phyloP scores from a whole-genome alignment of 2,329 filamentous ascomycete species.

The Colletotrichum liriopes region DNA sequence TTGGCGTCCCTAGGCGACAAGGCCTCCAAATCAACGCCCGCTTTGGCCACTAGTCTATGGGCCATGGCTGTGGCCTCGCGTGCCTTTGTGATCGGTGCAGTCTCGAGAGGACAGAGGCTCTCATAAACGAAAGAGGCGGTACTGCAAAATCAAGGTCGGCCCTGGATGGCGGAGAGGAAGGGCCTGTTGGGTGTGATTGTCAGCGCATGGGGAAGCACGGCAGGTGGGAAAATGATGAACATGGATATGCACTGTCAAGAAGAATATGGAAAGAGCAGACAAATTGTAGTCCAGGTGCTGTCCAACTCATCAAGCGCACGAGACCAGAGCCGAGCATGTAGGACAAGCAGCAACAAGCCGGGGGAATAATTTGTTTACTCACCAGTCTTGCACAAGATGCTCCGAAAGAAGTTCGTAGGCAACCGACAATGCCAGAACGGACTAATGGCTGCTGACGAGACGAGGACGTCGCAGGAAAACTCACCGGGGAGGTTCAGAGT shows the following conservation, averaged over 20 bases:
- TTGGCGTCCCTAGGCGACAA: conserved; percentile 77
- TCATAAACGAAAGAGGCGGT: conserved; percentile 1
- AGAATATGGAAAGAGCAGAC: not conserved
- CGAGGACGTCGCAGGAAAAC: conserved; percentile 34
- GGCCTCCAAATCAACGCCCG: conserved; percentile 72
- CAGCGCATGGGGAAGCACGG: conserved; percentile 17
- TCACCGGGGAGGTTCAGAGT: conserved; percentile 20
- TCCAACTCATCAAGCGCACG: not conserved
- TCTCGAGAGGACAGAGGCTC: conserved; percentile 18
- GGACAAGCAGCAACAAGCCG: conserved; percentile 7
- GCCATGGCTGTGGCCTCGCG: conserved; percentile 55
- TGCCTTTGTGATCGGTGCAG: conserved; percentile 9
- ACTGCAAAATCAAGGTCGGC: conserved; percentile 12
- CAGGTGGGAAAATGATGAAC: not conserved
- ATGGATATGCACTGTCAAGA: not conserved
- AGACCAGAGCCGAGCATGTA: not conserved
- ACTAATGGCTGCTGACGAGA: conserved; percentile 50
- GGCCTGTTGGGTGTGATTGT: conserved; percentile 17
- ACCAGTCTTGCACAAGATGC: conserved; percentile 45
- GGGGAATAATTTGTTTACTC: conserved; percentile 43
- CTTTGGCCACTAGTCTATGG: conserved; percentile 65
- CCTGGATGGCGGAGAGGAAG: conserved; percentile 16
- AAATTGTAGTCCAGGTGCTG: not conserved
- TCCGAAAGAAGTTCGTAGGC: conserved; percentile 7
- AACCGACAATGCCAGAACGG: conserved; percentile 42